Conservation (phyloP, 768 basidiomycete genomes). For the Cystoderma amianthinum region DNA sequence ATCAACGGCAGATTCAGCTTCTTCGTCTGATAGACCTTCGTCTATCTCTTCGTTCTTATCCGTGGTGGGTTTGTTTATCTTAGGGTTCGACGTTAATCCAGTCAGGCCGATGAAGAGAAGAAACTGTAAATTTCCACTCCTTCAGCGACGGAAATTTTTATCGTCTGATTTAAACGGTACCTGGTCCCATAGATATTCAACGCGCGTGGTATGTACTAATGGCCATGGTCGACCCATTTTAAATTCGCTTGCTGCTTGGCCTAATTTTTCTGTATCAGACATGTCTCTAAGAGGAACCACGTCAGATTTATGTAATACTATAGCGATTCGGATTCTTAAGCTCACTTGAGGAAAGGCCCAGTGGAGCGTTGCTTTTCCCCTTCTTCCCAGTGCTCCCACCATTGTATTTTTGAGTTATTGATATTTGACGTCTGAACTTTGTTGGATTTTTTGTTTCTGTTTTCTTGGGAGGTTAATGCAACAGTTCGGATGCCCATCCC, state of each 20-base stretch:
- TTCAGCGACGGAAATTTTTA: not conserved
- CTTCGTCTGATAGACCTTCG: constrained; percentile 22
- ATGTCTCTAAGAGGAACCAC: constrained; percentile 29
- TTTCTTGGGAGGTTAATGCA: constrained; percentile 30
- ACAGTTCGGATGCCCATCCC: too few species aligned
- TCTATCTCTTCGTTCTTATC: constrained; percentile 14
- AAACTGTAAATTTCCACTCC: constrained; percentile 33
- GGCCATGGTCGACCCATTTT: constrained; percentile 31
- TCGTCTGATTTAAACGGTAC: constrained; percentile 36
- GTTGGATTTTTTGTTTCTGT: constrained; percentile 11
- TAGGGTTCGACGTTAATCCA: constrained; percentile 37
- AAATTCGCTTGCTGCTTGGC: constrained; percentile 54
- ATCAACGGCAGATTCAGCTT: constrained; percentile 18
- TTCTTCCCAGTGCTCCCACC: constrained; percentile 70
- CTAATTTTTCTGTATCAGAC: constrained; percentile 46
- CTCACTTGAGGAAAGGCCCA: constrained; percentile 28
- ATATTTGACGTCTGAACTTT: too few species aligned
- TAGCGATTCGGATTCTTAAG: constrained; percentile 27
- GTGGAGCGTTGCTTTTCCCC: constrained; percentile 43
- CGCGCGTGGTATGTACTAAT: constrained; percentile 16
- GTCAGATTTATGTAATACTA: constrained; percentile 2
- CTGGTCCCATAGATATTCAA: constrained; percentile 57
- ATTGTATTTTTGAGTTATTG: constrained; percentile 28
- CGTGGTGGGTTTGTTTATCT: constrained; percentile 23
- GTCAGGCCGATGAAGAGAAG: constrained; percentile 55